Base-by-base conservation (phyloP, 306 rosid genomes). In the Vachellia collinsii region DNA sequence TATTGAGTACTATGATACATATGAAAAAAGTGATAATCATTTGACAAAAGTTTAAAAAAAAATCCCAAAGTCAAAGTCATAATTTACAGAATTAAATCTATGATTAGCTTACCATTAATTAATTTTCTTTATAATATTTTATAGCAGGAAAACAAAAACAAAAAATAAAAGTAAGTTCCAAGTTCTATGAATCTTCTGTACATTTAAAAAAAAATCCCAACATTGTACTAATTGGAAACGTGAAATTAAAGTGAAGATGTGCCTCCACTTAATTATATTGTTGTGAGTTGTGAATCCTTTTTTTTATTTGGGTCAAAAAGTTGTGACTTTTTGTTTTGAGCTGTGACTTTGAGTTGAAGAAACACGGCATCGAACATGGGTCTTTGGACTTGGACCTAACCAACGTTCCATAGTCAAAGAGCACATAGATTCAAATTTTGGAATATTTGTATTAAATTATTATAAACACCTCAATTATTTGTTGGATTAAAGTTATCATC, bases 341-440 rank as follows among this genome's bases (percentile, higher is more conserved):
- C 1, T 41, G 44, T 41, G 58, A 58, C 36, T 54, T 54, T 54
- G 23, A 54, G 22, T n/a, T 54, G 62, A 54, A 54, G 29, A 23
- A 59, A 23, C 37, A 59, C 66, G 66, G 66, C 11, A 22, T 11
- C 66, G 4, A 59, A 59, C 14, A 3, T 3, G 0, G 2, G 68
- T 62, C n/a, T 11, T 62, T 62, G 68, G 68, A 62, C 41, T 25
- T 62, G 9, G 68, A 62, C 68, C 68, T 62, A 62, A 62, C 68
- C 20, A 51, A 51, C 58, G 22, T 51, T 51, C 0, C 20, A 51
- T 4, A 4, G 58, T 51, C 58, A 51, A 29, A 29, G 8, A 51
- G 8, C 58, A 51, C 22, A 51, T 61, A 4, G 65, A 59, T 59
- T 59, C 10, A 10, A 43, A 9, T 16, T 16, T 50, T 14, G 4